These are phyloP conservation scores for Mycena sp. DNA, from an alignment of 1,284 basidiomycete species.

Conservation along the genomic window DNA sequence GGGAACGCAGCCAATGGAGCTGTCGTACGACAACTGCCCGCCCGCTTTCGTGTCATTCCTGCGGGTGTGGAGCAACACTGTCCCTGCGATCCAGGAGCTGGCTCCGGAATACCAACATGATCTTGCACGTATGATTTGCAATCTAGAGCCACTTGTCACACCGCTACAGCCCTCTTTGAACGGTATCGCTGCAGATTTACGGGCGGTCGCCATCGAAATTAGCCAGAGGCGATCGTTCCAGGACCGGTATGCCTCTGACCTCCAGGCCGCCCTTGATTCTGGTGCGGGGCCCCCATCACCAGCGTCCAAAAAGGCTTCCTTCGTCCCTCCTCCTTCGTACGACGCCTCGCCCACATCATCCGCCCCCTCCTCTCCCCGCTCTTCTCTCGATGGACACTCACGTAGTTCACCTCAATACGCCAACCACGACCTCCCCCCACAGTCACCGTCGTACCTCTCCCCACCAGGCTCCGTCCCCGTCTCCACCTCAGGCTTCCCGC, in stretches of 20 bases:
- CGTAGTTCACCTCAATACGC: conserved; percentile 17
- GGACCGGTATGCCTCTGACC: conserved; percentile 73
- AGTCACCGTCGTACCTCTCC: conserved; percentile 35
- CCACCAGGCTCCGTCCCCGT: conserved; percentile 22
- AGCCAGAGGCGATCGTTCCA: conserved; percentile 85
- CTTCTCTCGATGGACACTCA: conserved; percentile 36
- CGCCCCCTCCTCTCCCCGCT: conserved; percentile 38
- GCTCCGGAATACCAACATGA: conserved; percentile 76
- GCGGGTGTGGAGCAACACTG: conserved; percentile 72
- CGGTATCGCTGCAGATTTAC: conserved; percentile 77
- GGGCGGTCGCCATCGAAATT: conserved; percentile 83
- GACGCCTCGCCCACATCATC: conserved; percentile 46
- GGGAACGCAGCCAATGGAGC: conserved; percentile 43
- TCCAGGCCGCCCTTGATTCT: conserved; percentile 80
- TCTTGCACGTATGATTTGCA: conserved; percentile 80
- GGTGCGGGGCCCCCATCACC: conserved; percentile 46
- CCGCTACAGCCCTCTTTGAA: conserved; percentile 51
- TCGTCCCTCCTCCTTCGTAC: conserved; percentile 78
- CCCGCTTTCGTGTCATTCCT: conserved; percentile 72
- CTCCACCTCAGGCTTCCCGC: conserved; percentile 18
- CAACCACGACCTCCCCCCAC: conserved; percentile 32
- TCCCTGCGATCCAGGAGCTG: conserved; percentile 71
- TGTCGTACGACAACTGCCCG: conserved; percentile 67
- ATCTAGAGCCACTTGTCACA: conserved; percentile 55
- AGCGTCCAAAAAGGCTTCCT: conserved; percentile 62